These are phyloP conservation scores for Irpex rosettiformis DNA, from an alignment of 1,284 basidiomycete genomes.

Conservation along the genomic window DNA sequence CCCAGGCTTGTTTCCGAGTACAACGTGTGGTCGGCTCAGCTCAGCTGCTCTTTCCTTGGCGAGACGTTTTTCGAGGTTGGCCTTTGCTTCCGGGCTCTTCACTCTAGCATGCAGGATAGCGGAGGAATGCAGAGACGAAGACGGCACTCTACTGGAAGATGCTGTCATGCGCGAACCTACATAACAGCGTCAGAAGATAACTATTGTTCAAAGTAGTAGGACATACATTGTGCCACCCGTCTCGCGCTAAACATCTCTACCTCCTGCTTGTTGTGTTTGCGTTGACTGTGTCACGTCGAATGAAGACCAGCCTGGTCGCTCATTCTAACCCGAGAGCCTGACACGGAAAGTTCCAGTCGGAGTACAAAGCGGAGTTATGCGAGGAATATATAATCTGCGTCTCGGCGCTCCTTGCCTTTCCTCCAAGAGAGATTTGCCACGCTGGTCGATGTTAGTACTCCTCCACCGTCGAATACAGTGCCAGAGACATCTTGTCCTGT, in stretches of 20 bases:
- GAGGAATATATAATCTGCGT: constrained; percentile 18
- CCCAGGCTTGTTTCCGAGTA: constrained; percentile 66
- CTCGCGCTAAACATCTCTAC: constrained; percentile 26
- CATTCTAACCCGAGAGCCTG: neutral
- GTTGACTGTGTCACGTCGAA: constrained; percentile 8
- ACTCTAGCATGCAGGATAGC: constrained; percentile 35
- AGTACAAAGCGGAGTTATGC: constrained; percentile 2
- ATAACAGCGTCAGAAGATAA: neutral
- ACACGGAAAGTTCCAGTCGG: constrained; percentile 6
- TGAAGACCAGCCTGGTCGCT: neutral
- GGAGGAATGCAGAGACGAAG: constrained; percentile 54
- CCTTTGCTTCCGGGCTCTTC: constrained; percentile 41
- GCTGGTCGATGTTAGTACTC: constrained; percentile 34
- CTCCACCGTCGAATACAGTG: constrained; percentile 38
- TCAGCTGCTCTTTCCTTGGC: constrained; percentile 41
- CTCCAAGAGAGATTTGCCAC: constrained; percentile 36
- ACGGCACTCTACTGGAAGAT: constrained; percentile 36
- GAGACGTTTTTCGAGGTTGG: constrained; percentile 46
- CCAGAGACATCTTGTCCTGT: constrained; percentile 37
- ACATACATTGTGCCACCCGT: constrained; percentile 29
- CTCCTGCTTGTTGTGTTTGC: constrained; percentile 12
- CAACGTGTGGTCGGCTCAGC: constrained; percentile 56
- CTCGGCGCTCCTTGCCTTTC: constrained; percentile 6
- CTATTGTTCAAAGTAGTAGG: neutral
- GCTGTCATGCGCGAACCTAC: constrained; percentile 42